These are phyloP conservation scores for Zizania latifolia DNA, from an alignment of 176 grass and related monocot species.

Conservation along the genomic window DNA sequence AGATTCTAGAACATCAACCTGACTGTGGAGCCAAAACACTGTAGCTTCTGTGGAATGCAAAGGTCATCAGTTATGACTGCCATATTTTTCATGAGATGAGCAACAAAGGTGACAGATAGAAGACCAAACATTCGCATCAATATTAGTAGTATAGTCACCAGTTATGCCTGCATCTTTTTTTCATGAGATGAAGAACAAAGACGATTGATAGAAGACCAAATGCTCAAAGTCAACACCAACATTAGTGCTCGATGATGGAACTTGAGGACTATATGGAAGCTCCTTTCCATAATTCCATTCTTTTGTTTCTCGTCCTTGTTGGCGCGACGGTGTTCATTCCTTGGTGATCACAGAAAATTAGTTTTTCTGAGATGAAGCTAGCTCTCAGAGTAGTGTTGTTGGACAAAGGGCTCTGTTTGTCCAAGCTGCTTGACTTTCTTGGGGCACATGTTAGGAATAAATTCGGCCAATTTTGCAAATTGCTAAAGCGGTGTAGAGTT, in stretches of 20 bases:
- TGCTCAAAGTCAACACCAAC: not conserved
- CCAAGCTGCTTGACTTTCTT: not conserved
- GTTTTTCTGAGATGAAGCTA: not conserved
- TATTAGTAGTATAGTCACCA: not conserved
- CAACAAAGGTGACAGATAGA: not conserved
- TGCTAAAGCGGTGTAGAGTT: not conserved
- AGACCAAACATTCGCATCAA: not conserved
- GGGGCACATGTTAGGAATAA: not conserved
- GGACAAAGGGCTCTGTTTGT: not conserved
- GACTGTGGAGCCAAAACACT: not conserved
- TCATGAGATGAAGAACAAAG: not conserved
- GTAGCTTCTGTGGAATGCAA: not conserved
- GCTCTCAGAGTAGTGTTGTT: not conserved
- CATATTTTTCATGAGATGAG: not conserved
- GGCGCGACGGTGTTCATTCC: not conserved
- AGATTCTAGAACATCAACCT: not conserved
- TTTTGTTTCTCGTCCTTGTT: not conserved
- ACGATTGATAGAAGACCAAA: not conserved
- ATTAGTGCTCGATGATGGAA: not conserved
- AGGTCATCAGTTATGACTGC: not conserved
- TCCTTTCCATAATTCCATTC: not conserved
- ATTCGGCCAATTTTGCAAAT: not conserved
- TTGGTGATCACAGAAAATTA: not conserved
- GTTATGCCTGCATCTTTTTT: not conserved
- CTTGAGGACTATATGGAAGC: not conserved